Evolutionary conservation across 2,329 filamentous ascomycete genomes (phyloP).

Genomic region (Fusarium setosum): DNA sequence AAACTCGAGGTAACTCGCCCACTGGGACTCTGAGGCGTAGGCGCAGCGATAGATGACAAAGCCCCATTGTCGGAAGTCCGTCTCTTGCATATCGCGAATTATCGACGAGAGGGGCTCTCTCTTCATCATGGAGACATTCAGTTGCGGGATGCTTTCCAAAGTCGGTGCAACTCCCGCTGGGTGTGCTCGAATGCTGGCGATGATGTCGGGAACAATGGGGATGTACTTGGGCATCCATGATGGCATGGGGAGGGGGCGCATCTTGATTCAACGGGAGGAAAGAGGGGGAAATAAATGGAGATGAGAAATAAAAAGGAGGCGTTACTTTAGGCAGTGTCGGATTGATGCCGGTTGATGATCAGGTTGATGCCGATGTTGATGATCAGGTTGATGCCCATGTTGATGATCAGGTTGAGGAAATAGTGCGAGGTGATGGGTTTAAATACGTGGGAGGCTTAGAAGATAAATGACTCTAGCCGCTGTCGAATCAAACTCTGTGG

Average conservation of each 20-base stretch:
- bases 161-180: conserved; percentile 5
- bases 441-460: no score
- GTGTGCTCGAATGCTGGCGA: conserved; percentile 9
- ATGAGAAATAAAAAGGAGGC: no score
- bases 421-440: no score
- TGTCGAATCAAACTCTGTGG: no score
- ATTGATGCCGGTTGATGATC: no score
- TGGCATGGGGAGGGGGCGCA: conserved; percentile 8
- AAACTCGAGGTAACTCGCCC: conserved; percentile 26
- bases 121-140: background rate
- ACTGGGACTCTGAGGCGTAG: conserved; percentile 4
- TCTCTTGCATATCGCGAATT: conserved; percentile 6
- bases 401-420: no score
- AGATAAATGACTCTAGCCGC: no score
- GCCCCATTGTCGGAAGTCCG: background rate
- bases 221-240: background rate
- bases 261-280: background rate
- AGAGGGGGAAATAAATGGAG: no score
- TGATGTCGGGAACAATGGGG: background rate
- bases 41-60: conserved; percentile 13
- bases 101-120: background rate
- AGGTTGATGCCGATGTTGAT: no score
- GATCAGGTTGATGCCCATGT: no score
- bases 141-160: conserved; percentile 12
- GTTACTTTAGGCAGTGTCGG: no score